phyloP scores from a whole-genome alignment of 768 basidiomycete species.

The Fomitopsis serialis region DNA sequence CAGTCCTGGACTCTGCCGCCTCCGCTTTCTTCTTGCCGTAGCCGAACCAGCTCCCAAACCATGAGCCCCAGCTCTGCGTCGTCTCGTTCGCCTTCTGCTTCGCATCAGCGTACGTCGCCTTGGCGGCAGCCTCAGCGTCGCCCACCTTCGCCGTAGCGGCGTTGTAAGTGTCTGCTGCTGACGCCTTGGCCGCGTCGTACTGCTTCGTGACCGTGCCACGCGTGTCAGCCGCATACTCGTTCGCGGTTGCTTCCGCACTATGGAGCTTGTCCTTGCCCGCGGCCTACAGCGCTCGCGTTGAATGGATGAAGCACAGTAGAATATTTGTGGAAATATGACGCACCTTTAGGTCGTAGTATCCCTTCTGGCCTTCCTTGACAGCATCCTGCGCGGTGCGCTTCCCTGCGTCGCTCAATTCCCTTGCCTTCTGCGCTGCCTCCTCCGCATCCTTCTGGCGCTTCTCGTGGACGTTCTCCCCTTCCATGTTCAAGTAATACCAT shows the following conservation, averaged over 20 bases:
- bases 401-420: constrained; percentile 25
- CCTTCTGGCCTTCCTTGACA: constrained; percentile 25
- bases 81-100: constrained; percentile 25
- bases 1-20: constrained; percentile 23
- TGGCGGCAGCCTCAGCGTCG: constrained; percentile 19
- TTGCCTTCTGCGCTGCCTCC: constrained; percentile 23
- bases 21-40: constrained; percentile 32
- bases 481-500: constrained; percentile 31
- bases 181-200: constrained; percentile 13
- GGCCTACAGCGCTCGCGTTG: constrained; percentile 4
- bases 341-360: constrained; percentile 33
- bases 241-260: constrained; percentile 22
- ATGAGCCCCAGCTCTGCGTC: constrained; percentile 26
- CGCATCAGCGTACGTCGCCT: constrained; percentile 23
- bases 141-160: constrained; percentile 20
- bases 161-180: constrained; percentile 19
- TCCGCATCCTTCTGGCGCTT: constrained; percentile 27
- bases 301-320: background rate
- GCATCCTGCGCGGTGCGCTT: constrained; percentile 25
- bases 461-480: constrained; percentile 14
- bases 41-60: constrained; percentile 33
- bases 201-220: constrained; percentile 20
- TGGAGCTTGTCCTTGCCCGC: constrained; percentile 21
- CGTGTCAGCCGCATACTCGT: constrained; percentile 24
- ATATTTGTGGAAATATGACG: background rate